A percentile compares a stretch with the other conserved stretches of the same genome.
phyloP scores from a whole-genome alignment of 768 basidiomycete species.

The Suillus cothurnatus region DNA sequence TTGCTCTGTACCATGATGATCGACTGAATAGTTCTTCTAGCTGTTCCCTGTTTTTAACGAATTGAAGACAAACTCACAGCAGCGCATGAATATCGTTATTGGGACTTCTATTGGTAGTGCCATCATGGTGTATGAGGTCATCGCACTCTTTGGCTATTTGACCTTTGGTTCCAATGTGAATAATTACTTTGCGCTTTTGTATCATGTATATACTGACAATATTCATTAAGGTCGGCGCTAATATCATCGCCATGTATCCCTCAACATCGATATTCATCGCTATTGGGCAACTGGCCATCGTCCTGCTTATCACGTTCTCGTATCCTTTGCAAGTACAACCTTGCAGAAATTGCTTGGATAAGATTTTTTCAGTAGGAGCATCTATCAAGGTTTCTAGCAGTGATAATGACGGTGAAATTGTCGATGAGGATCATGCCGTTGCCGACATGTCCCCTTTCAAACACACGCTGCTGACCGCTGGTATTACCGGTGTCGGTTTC shows the following conservation, averaged over 20 bases:
- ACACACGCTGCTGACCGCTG: constrained; percentile 69
- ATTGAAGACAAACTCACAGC: constrained; percentile 76
- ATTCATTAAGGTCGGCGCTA: constrained; percentile 69
- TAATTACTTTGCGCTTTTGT: constrained; percentile 7
- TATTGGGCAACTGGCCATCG: constrained; percentile 90
- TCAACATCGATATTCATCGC: constrained; percentile 91
- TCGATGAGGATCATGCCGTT: constrained; percentile 50
- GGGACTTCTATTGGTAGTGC: constrained; percentile 86
- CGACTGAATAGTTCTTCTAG: constrained; percentile 39
- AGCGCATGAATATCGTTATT: constrained; percentile 85
- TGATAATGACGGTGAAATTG: constrained; percentile 48
- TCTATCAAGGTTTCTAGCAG: constrained; percentile 34
- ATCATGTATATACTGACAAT: constrained; percentile 7
- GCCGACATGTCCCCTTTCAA: constrained; percentile 68
- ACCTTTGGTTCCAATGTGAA: constrained; percentile 87
- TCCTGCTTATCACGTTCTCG: constrained; percentile 85
- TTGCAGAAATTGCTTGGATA: constrained; percentile 89
- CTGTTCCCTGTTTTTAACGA: constrained; percentile 96
- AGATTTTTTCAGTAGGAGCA: constrained; percentile 66
- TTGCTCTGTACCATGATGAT: constrained; percentile 8
- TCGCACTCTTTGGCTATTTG: constrained; percentile 87
- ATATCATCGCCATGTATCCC: constrained; percentile 95
- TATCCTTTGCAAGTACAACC: constrained; percentile 96
- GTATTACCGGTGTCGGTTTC: constrained; percentile 66
- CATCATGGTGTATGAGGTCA: constrained; percentile 82